Conservation (phyloP, 2,329 filamentous ascomycete genomes). For the Graphium sp. region DNA sequence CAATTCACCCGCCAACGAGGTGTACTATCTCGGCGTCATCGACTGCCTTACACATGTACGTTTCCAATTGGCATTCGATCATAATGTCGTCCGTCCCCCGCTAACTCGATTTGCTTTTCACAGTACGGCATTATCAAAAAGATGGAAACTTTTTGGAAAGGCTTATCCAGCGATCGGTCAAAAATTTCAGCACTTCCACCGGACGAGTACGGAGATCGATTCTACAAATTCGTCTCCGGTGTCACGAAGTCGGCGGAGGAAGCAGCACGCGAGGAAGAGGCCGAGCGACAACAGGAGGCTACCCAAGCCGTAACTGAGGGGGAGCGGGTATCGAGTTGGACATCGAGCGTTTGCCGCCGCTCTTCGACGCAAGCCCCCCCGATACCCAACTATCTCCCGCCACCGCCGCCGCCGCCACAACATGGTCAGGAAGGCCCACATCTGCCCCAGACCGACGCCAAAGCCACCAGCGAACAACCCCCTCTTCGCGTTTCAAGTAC, state of each 20-base stretch:
- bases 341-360: conserved; percentile 15
- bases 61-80: conserved; percentile 9
- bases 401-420: conserved; percentile 27
- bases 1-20: conserved; percentile 68
- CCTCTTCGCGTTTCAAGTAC: background rate
- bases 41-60: conserved; percentile 93
- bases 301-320: conserved; percentile 18
- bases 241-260: conserved; percentile 86
- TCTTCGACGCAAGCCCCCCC: conserved; percentile 19
- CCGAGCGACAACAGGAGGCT: conserved; percentile 40
- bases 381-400: conserved; percentile 27
- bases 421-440: too few species aligned
- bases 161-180: conserved; percentile 62
- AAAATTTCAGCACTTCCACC: conserved; percentile 90
- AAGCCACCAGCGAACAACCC: background rate
- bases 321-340: conserved; percentile 13
- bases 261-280: conserved; percentile 43
- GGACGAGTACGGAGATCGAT: conserved; percentile 81
- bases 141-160: conserved; percentile 94
- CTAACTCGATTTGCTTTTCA: conserved; percentile 3
- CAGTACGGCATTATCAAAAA: conserved; percentile 92
- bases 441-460: too few species aligned
- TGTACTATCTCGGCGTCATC: conserved; percentile 97
- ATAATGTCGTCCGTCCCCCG: too few species aligned
- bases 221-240: conserved; percentile 78